Evolutionary conservation across 2,329 filamentous ascomycete genomes (phyloP).

Genomic region (Talaromyces marneffei): DNA sequence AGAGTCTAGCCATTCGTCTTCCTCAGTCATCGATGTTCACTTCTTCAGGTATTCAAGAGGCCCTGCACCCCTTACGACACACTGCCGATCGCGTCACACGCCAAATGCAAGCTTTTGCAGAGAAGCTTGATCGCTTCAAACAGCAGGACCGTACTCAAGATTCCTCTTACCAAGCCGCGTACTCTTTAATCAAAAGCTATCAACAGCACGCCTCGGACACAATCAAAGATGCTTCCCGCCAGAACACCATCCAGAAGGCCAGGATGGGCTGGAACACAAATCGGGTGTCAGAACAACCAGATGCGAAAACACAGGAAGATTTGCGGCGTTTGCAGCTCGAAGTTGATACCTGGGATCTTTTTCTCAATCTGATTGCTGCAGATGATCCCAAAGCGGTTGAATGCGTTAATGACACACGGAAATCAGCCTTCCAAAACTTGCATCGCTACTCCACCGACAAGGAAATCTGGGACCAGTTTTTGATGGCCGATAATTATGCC

Average conservation of each 20-base stretch:
- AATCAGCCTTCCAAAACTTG: constrained; percentile 38
- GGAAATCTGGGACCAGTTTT: constrained; percentile 67
- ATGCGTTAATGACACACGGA: constrained; percentile 36
- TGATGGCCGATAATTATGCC: constrained; percentile 65
- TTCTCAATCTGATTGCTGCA: constrained; percentile 67
- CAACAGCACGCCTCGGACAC: constrained; percentile 50
- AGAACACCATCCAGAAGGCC: constrained; percentile 36
- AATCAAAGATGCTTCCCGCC: constrained; percentile 39
- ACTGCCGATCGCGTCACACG: constrained; percentile 65
- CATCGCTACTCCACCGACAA: constrained; percentile 55
- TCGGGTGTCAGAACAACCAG: constrained; percentile 17
- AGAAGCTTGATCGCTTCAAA: constrained; percentile 70
- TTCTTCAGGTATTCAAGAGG: constrained; percentile 45
- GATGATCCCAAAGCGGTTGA: constrained; percentile 51
- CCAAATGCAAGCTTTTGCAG: constrained; percentile 83
- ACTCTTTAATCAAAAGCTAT: constrained; percentile 63
- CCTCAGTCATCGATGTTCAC: constrained; percentile 34
- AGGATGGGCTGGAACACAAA: constrained; percentile 27
- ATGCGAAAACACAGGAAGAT: constrained; percentile 27
- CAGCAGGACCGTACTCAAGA: constrained; percentile 44
- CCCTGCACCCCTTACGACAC: constrained; percentile 56
- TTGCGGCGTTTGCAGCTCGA: constrained; percentile 68
- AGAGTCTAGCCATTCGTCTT: constrained; percentile 15
- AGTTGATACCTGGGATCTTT: constrained; percentile 82
- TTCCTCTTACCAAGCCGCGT: constrained; percentile 54